Base-by-base conservation (phyloP, 2,329 filamentous ascomycete genomes). In the Beauveria scarabaeidicola region DNA sequence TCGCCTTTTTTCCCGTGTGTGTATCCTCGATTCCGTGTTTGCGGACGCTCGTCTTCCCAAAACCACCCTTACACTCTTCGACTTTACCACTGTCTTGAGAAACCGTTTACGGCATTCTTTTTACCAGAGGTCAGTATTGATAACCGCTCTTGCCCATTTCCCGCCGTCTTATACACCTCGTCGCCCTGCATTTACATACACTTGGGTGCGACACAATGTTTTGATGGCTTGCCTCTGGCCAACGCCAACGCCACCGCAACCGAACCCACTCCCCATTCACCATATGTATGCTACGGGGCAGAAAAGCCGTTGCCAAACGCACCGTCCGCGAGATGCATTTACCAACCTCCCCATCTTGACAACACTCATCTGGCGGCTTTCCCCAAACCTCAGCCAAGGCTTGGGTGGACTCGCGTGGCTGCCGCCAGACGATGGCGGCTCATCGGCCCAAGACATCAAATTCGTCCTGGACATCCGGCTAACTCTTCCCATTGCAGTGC, bases 11-110 rank as follows among this genome's bases (percentile, higher is more conserved):
- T 43, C 29, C 52, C 9, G 25, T 40, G 47, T 48, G 40, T 50
- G n/a, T 40, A 19, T 46, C 44, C 52, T 52, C 51, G 36, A 38
- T 38, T 46, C 19, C 47, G 53, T 57, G 53, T 58, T 61, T 58
- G 59, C 25, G 40, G 48, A 57, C 61, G 62, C 61, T 57, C 61
- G 62, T 61, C 61, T 63, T 61, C 10, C 11, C 44, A 52, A 61
- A 64, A 55, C 59, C 52, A 63, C 62, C 62, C 61, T 63, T 59
- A 52, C 53, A 58, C 47, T 48, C 32, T 59, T 61, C 55, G 57
- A 54, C 46, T 44, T 58, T 61, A 58, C 58, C 52, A 3, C 17
- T 23, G 32, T 15, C 17, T 38, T 19, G 21, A 47, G 51, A 47
- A 36, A 32, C 41, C 21, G 5, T 60, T 48, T 52, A 58, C 43